Conservation (phyloP, 495 filamentous ascomycete genomes). For the Acidomyces sp. region DNA sequence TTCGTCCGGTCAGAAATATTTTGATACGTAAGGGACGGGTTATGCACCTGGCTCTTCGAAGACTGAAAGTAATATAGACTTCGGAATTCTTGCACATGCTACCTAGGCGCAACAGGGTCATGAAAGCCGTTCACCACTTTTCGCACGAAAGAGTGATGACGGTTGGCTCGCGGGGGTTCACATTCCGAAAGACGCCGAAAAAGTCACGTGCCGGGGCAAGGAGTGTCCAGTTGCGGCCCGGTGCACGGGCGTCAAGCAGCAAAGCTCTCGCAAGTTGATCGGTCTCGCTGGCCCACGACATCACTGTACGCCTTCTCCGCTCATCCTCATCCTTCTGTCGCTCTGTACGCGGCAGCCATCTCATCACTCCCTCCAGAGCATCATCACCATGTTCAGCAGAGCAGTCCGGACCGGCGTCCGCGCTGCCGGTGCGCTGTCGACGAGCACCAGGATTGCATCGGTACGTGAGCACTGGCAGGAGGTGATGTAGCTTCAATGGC, state of each 20-base stretch:
- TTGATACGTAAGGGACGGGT: too few relatives aligned
- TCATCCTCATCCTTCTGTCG: conserved; percentile 12
- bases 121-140: too few relatives aligned
- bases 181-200: too few relatives aligned
- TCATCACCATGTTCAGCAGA: conserved; percentile 77
- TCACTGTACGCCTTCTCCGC: conserved; percentile 7
- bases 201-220: too few relatives aligned
- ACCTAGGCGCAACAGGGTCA: too few relatives aligned
- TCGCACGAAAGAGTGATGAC: too few relatives aligned
- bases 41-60: too few relatives aligned
- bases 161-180: too few relatives aligned
- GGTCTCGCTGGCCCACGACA: background rate
- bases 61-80: too few relatives aligned
- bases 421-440: conserved; percentile 56
- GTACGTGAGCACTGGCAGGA: conserved; percentile 47
- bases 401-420: conserved; percentile 90
- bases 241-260: background rate
- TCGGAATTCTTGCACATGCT: too few relatives aligned
- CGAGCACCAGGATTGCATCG: conserved; percentile 73
- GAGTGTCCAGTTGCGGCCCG: too few relatives aligned
- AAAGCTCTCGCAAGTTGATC: conserved; percentile 1
- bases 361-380: conserved; percentile 4
- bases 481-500: conserved; percentile 17
- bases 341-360: conserved; percentile 7
- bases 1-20: too few relatives aligned